Evolutionary conservation across 1,139 yeast genomes (phyloP).

Genomic region (Candida sp.): DNA sequence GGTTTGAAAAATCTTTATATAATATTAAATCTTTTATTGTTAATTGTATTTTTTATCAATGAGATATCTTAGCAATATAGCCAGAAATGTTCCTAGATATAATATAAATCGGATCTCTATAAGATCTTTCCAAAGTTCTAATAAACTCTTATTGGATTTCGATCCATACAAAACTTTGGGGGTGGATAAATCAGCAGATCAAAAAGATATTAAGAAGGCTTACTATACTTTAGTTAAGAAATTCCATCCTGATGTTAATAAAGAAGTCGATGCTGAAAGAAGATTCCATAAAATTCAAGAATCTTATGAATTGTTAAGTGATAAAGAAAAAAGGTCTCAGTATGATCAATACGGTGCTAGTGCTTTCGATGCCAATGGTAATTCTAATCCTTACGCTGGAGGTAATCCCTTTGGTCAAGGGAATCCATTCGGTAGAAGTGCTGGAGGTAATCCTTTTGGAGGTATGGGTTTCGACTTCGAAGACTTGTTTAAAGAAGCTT

Average conservation of each 20-base stretch:
- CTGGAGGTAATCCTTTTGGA: conserved; percentile 38
- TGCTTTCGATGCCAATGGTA: conserved; percentile 72
- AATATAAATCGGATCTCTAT: neutral
- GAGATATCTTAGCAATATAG: neutral
- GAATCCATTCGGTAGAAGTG: conserved; percentile 32
- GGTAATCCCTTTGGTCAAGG: conserved; percentile 41
- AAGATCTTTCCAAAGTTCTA: conserved; percentile 26
- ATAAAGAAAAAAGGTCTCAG: conserved; percentile 82
- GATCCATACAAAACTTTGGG: conserved; percentile 91
- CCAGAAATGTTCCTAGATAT: neutral
- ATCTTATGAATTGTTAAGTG: conserved; percentile 88
- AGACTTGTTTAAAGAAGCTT: conserved; percentile 81
- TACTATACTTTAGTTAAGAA: conserved; percentile 92
- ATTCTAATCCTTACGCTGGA: conserved; percentile 53
- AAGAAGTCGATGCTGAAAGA: conserved; percentile 83
- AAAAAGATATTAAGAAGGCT: conserved; percentile 89
- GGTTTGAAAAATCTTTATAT: no score
- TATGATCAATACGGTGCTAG: conserved; percentile 90
- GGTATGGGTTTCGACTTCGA: conserved; percentile 70
- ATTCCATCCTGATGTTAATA: conserved; percentile 95
- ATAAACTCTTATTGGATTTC: conserved; percentile 23
- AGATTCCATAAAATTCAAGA: conserved; percentile 92
- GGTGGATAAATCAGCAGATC: conserved; percentile 64
- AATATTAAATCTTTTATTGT: no score
- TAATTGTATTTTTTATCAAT: no score